Evolutionary conservation across 495 filamentous ascomycete species (phyloP), one percentile per base, ranked within the genome.

Genomic region (Glarea lozoyensis): DNA sequence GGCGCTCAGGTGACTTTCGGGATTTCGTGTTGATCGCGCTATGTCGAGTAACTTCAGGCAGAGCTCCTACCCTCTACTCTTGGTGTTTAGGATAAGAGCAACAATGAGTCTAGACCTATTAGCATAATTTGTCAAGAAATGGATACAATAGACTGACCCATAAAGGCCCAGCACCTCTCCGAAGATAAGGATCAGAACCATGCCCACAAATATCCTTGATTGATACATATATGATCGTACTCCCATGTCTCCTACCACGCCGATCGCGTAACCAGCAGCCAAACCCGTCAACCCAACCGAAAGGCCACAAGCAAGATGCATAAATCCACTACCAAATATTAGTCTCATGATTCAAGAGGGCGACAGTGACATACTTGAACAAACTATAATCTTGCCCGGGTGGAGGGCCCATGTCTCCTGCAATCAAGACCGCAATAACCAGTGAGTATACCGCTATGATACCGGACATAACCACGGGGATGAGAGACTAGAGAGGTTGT

Each of bases 391-490:
- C 64, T 39, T 73, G 58, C 2, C 56, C 53, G 30, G 73, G 68
- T 15, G 81, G 77, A 7, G 87, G 85, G 5, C 66, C 68, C 58
- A 96, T 73, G 53, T 90, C 84, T 53, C 82, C 79, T 12, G 88
- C 84, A 58, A 97, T 97, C 23, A 99, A 74, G 55, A 99, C 92
- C 13, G 90, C 79, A 50, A 99, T 86, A 50, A 99, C 92, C 34
- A 99, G 84, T 25, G 88, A 80, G 67, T 99, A 99, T 50, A 99
- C 93, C 25, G 92, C 92, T 53, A 99, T 88, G 59, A 99, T 99
- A 74, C 92, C 92, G 58, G 92, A 93, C 92, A 99, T 99, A 69
- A 99, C 86, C 50, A 97, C 89, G 42, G 90, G 92, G 56, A 93
- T 90, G 27, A 95, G 71, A 36, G 85, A 94, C 88, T 89, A 50